Evolutionary conservation across 73 alveolate genomes (phyloP).

Genomic region (Diophrys appendiculata): DNA sequence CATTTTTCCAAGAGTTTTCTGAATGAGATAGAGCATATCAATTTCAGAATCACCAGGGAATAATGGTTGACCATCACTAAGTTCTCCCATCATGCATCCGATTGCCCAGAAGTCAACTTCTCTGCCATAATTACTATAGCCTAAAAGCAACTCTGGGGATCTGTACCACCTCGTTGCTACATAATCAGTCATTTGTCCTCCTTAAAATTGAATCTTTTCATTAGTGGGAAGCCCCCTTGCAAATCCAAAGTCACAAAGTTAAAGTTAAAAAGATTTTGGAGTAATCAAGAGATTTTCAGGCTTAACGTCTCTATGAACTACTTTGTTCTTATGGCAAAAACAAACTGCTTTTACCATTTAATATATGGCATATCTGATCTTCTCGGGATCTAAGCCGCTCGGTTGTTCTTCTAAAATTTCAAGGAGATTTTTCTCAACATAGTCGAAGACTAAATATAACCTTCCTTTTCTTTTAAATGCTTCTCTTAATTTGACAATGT

Average conservation of each 20-base stretch:
- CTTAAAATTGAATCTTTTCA: slow-evolving; percentile 34
- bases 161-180: slow-evolving; percentile 90
- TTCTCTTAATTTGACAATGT: slow-evolving; percentile 91
- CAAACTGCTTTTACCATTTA: slow-evolving; percentile 72
- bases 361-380: slow-evolving; percentile 51
- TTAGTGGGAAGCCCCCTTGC: slow-evolving; percentile 71
- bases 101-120: slow-evolving; percentile 95
- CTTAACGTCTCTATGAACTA: slow-evolving; percentile 83
- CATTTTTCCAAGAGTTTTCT: slow-evolving; percentile 87
- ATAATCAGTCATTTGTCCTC: slow-evolving; percentile 63
- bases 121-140: slow-evolving; percentile 80
- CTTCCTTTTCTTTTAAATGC: slow-evolving; percentile 93
- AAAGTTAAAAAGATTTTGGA: slow-evolving; percentile 55
- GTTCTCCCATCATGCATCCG: slow-evolving; percentile 93
- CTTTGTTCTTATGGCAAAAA: slow-evolving; percentile 60
- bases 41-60: slow-evolving; percentile 89
- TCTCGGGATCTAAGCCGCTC: slow-evolving; percentile 82
- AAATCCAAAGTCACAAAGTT: slow-evolving; percentile 90
- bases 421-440: slow-evolving; percentile 93
- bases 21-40: slow-evolving; percentile 69
- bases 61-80: slow-evolving; percentile 87
- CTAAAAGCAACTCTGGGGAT: slow-evolving; percentile 85
- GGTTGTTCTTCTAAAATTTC: slow-evolving; percentile 93
- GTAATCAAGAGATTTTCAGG: slow-evolving; percentile 78
- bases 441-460: slow-evolving; percentile 95